A percentile compares a stretch with the other conserved stretches of the same genome.
Evolutionary conservation across 2,329 filamentous ascomycete genomes (phyloP).

Genomic region (Ophiosphaerella korrae): DNA sequence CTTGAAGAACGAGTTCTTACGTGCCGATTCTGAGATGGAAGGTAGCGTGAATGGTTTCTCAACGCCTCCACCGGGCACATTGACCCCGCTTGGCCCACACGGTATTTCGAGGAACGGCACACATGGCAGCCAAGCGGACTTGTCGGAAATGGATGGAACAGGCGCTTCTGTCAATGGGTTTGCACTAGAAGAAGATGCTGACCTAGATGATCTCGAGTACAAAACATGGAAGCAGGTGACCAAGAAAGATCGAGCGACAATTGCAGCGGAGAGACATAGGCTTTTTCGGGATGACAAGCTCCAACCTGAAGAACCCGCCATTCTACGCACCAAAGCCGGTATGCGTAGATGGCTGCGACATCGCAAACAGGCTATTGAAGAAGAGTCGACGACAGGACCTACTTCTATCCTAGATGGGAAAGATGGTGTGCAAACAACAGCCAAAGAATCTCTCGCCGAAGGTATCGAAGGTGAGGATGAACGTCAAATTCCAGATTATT

Average conservation of each 20-base stretch:
- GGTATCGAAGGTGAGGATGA: conserved; percentile 86
- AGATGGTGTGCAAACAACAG: conserved; percentile 55
- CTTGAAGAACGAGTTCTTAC: conserved; percentile 58
- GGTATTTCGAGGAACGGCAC: conserved; percentile 64
- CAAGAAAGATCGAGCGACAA: conserved; percentile 87
- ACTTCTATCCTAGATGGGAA: conserved; percentile 53
- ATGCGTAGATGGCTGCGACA: conserved; percentile 89
- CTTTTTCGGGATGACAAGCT: conserved; percentile 85
- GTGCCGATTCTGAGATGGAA: conserved; percentile 79
- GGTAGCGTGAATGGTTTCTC: conserved; percentile 81
- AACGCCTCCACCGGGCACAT: conserved; percentile 78
- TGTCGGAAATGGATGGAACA: conserved; percentile 82
- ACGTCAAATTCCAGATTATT: conserved; percentile 88
- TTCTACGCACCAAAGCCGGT: conserved; percentile 80
- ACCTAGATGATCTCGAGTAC: conserved; percentile 87
- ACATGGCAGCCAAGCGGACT: conserved; percentile 74
- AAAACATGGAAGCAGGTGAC: conserved; percentile 99
- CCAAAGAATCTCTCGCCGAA: conserved; percentile 82
- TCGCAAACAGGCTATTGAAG: conserved; percentile 66
- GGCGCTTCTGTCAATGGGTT: conserved; percentile 70
- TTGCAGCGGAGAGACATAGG: conserved; percentile 83
- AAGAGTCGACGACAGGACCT: conserved; percentile 53
- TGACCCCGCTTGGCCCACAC: conserved; percentile 75
- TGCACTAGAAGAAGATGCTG: conserved; percentile 73
- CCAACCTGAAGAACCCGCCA: conserved; percentile 84